These are phyloP conservation scores for Porcisia hertigi DNA, from an alignment of 208 protist genomes.

Conservation along the genomic window DNA sequence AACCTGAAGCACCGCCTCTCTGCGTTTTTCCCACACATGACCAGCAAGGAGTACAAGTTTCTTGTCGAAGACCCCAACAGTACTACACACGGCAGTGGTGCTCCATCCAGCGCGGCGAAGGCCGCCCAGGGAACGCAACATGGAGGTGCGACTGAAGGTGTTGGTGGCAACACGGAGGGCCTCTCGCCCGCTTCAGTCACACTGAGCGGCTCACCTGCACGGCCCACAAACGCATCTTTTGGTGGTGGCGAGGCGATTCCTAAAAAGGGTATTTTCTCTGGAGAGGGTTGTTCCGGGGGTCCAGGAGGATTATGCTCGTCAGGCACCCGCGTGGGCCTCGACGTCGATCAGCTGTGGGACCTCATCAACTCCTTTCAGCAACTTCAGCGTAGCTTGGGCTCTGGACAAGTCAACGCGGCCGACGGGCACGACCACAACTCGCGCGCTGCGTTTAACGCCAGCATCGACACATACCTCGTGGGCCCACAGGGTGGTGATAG, in stretches of 20 bases:
- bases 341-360: constrained; percentile 82
- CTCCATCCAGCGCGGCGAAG: neutral
- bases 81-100: constrained; percentile 2
- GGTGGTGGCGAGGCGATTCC: neutral
- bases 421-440: neutral
- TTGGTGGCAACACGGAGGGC: neutral
- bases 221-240: neutral
- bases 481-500: neutral
- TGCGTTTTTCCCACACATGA: constrained; percentile 93
- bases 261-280: neutral
- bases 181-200: neutral
- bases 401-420: neutral
- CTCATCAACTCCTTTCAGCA: constrained; percentile 85
- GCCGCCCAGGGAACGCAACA: neutral
- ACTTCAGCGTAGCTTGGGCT: constrained; percentile 20
- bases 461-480: constrained; percentile 15
- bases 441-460: constrained; percentile 5
- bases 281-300: neutral
- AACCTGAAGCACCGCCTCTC: constrained; percentile 88
- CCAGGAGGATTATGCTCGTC: neutral
- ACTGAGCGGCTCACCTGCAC: neutral
- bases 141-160: neutral
- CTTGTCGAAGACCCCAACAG: constrained; percentile 77
- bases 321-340: constrained; percentile 50
- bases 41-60: constrained; percentile 93